Conservation (phyloP, 2,329 filamentous ascomycete genomes). For the Paraphoma sp. region DNA sequence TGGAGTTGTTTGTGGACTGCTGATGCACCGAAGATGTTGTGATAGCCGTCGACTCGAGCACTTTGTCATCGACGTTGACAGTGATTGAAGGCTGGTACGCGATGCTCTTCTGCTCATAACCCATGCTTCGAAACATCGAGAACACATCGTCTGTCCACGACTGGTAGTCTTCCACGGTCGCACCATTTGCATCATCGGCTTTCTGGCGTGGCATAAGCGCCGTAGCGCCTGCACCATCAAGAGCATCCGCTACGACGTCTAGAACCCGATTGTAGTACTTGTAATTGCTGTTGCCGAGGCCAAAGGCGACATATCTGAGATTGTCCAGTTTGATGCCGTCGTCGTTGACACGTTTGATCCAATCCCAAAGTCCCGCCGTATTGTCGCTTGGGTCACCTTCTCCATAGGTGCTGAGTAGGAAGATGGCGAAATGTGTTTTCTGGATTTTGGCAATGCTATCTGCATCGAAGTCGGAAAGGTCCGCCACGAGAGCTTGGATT, state of each 20-base stretch:
- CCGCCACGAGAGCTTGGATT: constrained; percentile 50
- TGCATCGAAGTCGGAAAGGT: constrained; percentile 57
- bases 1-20: constrained; percentile 36
- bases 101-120: constrained; percentile 41
- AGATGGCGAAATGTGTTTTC: constrained; percentile 38
- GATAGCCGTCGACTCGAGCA: background rate
- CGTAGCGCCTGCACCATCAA: constrained; percentile 43
- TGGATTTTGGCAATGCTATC: constrained; percentile 45
- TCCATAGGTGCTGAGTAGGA: constrained; percentile 48
- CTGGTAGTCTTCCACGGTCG: constrained; percentile 53
- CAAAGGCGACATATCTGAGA: constrained; percentile 51
- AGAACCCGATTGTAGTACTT: constrained; percentile 55
- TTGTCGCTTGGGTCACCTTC: constrained; percentile 51
- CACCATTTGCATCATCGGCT: constrained; percentile 52
- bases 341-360: constrained; percentile 38
- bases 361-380: constrained; percentile 42
- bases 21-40: constrained; percentile 31
- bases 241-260: constrained; percentile 41
- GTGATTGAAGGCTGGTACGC: constrained; percentile 43
- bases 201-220: constrained; percentile 41
- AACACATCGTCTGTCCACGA: constrained; percentile 51
- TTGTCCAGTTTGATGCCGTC: constrained; percentile 25
- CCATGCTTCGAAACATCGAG: constrained; percentile 38
- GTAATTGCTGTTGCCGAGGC: constrained; percentile 57
- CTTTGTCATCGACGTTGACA: constrained; percentile 20